Percentiles rank a stretch among this genome's conserved stretches.
Evolutionary conservation across 2,329 filamentous ascomycete species (phyloP).

Genomic region (Xylaria sp.): DNA sequence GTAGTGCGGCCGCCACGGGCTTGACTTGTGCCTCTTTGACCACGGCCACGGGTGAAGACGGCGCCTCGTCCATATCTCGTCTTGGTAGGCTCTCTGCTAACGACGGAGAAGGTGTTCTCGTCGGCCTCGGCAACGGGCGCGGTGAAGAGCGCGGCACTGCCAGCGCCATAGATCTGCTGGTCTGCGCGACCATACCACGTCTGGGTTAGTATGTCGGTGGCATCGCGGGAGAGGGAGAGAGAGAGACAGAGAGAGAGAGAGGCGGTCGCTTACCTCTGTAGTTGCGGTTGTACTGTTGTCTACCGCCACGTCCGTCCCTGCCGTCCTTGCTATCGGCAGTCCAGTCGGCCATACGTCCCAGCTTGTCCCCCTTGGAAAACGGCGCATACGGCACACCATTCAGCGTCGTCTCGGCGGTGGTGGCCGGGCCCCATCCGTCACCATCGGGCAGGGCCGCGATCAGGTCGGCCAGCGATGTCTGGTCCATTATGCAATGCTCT

Average conservation of each 20-base stretch:
- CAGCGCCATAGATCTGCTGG: slow-evolving; percentile 96
- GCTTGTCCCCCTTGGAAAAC: slow-evolving; percentile 98
- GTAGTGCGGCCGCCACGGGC: slow-evolving; percentile 63
- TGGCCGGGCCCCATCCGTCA: slow-evolving; percentile 87
- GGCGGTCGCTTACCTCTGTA: slow-evolving; percentile 75
- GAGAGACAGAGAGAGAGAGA: background rate
- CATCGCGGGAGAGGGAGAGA: background rate
- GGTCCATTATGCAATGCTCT: slow-evolving; percentile 39
- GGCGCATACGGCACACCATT: slow-evolving; percentile 97
- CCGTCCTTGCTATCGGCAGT: slow-evolving; percentile 88
- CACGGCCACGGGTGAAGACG: slow-evolving; percentile 88
- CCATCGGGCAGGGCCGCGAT: slow-evolving; percentile 77
- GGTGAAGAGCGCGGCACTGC: slow-evolving; percentile 86
- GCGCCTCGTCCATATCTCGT: slow-evolving; percentile 89
- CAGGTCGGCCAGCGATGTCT: slow-evolving; percentile 61
- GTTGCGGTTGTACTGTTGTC: slow-evolving; percentile 91
- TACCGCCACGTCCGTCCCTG: slow-evolving; percentile 75
- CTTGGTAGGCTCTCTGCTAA: slow-evolving; percentile 91
- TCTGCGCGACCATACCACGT: slow-evolving; percentile 61
- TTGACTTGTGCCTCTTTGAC: slow-evolving; percentile 78
- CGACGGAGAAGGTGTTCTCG: slow-evolving; percentile 96
- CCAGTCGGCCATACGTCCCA: slow-evolving; percentile 99
- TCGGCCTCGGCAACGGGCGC: slow-evolving; percentile 87
- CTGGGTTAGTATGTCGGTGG: slow-evolving; percentile 33
- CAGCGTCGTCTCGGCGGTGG: slow-evolving; percentile 85